These are phyloP conservation scores for Hyaloperonospora arabidopsidis DNA, from an alignment of 352 stramenopile genomes.

Conservation along the genomic window DNA sequence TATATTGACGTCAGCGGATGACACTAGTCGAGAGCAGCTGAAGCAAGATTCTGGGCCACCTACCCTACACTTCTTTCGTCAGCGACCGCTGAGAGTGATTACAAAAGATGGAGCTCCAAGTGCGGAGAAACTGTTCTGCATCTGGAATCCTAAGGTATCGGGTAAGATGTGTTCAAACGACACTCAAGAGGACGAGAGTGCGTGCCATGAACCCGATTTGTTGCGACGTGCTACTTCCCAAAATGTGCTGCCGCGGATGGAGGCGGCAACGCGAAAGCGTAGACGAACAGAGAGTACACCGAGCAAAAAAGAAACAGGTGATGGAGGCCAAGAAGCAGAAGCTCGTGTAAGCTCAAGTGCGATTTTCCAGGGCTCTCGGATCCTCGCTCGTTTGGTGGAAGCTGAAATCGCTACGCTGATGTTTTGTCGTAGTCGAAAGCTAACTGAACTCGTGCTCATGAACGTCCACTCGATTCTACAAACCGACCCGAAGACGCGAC, in stretches of 20 bases:
- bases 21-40: neutral
- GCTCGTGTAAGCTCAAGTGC: conserved; percentile 36
- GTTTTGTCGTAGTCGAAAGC: conserved; percentile 92
- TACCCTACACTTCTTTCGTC: conserved; percentile 56
- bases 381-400: conserved; percentile 89
- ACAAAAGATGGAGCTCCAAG: conserved; percentile 87
- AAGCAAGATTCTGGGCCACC: conserved; percentile 17
- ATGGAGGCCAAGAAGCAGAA: conserved; percentile 5
- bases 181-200: neutral
- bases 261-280: conserved; percentile 15
- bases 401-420: conserved; percentile 88
- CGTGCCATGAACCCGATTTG: neutral
- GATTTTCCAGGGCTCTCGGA: conserved; percentile 87
- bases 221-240: neutral
- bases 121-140: conserved; percentile 89
- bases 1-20: neutral
- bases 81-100: conserved; percentile 57
- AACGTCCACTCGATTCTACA: conserved; percentile 70
- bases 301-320: neutral
- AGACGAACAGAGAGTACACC: conserved; percentile 7
- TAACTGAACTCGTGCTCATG: conserved; percentile 90
- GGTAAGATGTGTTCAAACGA: conserved; percentile 2
- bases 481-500: conserved; percentile 28
- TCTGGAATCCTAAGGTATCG: conserved; percentile 90
- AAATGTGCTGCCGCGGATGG: neutral